Base-by-base conservation (phyloP, 345 rosid species). In the Lumnitzera littorea region DNA sequence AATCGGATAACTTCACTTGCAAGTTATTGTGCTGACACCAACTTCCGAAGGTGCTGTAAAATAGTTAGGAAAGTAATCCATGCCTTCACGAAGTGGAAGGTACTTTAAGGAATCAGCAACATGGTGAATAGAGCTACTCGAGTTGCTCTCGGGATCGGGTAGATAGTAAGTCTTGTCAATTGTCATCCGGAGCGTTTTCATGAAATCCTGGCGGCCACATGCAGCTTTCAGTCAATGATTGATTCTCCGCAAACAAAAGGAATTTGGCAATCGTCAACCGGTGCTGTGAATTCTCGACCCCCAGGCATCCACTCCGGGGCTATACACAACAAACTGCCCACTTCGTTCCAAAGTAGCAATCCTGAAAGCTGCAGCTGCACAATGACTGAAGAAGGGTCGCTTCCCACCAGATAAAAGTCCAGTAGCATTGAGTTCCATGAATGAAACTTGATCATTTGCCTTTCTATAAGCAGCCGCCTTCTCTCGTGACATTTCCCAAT, bases 401-500 rank as follows among this genome's bases (percentile, higher is more conserved):
- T 51, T 52, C 89, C 84, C 53, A 83, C 67, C 52, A 91, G 73
- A 73, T 67, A 78, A 46, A 20, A 89, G 64, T 31, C 95, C 96
- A 1, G 86, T 77, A 55, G 67, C 50, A 54, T 87, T 87, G 15
- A 89, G 47, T 46, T 69, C 75, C 85, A 91, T 67, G 66, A 72
- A 87, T 12, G 87, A 86, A 27, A 78, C 78, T 0, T 48, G 14
- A 57, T 65, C 57, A 58, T 74, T 75, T 1, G 85, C 74, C 70
- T 75, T 65, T 48, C 61, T 66, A 60, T 69, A 68, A 53, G 86
- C 92, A 50, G 12, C 53, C 14, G 12, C 53, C 15, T 77, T 59
- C 6, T 76, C 84, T 92, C 87, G 87, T 23, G 81, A 83, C 59
- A 91, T 56, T 71, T 75, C 79, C 95, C 95, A 91, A 69, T 84